Conservation (phyloP, 225 moss, liverwort and hornwort genomes). For the Polytrichum commune region DNA sequence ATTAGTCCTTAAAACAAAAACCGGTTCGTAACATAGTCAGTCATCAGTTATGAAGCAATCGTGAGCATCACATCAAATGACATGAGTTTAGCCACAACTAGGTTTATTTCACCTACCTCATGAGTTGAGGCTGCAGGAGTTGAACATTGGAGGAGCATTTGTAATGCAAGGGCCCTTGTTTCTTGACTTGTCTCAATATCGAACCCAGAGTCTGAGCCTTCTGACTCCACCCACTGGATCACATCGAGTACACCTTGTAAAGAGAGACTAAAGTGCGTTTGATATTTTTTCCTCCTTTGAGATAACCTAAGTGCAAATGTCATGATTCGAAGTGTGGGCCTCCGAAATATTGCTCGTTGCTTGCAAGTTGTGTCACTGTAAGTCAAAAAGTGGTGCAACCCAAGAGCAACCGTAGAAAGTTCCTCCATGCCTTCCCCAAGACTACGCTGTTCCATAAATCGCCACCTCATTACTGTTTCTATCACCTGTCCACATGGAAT, state of each 20-base stretch:
- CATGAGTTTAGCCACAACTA: slow-evolving; percentile 5
- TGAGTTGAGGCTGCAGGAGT: slow-evolving; percentile 55
- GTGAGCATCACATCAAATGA: background rate
- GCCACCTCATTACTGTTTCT: slow-evolving; percentile 72
- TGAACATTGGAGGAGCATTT: slow-evolving; percentile 70
- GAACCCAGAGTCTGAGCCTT: slow-evolving; percentile 44
- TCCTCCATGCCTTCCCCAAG: slow-evolving; percentile 76
- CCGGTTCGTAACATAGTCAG: no score
- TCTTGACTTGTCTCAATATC: slow-evolving; percentile 37
- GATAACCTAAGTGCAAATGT: slow-evolving; percentile 56
- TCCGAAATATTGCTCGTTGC: slow-evolving; percentile 48
- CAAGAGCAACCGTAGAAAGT: slow-evolving; percentile 60
- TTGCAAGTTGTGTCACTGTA: slow-evolving; percentile 38
- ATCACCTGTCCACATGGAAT: slow-evolving; percentile 58
- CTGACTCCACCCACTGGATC: slow-evolving; percentile 65
- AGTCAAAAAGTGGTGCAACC: slow-evolving; percentile 56
- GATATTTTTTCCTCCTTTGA: slow-evolving; percentile 70
- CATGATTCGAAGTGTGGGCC: slow-evolving; percentile 68
- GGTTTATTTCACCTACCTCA: slow-evolving; percentile 40
- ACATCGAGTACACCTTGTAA: slow-evolving; percentile 56
- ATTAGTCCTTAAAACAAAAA: no score
- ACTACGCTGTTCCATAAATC: slow-evolving; percentile 59
- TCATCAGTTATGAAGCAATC: no score
- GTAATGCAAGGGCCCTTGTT: slow-evolving; percentile 47
- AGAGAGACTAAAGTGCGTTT: slow-evolving; percentile 69